These are phyloP conservation scores for Erysimum cheiranthoides DNA, from an alignment of 345 rosid genomes.

Conservation along the genomic window DNA sequence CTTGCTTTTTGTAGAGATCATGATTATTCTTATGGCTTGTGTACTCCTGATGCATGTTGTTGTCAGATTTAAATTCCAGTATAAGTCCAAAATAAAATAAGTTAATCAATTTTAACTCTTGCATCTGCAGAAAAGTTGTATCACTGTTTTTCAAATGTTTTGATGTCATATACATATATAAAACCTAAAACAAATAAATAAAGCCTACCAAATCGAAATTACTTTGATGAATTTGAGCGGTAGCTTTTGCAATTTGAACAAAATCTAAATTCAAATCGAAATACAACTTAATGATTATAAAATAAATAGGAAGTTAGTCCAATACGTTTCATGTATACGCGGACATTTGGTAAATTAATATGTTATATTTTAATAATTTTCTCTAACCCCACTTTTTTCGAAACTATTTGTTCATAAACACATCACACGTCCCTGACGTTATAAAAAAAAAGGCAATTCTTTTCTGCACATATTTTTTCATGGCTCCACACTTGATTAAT, in stretches of 20 bases:
- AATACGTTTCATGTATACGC: neutral
- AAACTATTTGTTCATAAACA: too few relatives aligned
- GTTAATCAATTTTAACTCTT: neutral
- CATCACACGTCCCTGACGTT: too few relatives aligned
- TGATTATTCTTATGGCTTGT: neutral
- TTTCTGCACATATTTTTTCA: too few relatives aligned
- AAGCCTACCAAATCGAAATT: neutral
- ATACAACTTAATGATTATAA: neutral
- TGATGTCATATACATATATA: neutral
- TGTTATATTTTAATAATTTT: too few relatives aligned
- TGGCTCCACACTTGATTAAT: too few relatives aligned
- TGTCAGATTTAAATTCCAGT: neutral
- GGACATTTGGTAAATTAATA: too few relatives aligned
- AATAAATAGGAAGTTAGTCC: neutral
- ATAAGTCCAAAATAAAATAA: neutral
- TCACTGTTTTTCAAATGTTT: neutral
- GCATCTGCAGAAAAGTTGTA: neutral
- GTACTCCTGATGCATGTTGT: neutral
- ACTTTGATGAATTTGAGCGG: neutral
- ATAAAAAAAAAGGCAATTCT: too few relatives aligned
- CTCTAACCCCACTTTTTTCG: too few relatives aligned
- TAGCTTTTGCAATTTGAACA: slow-evolving; percentile 7
- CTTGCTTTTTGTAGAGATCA: neutral
- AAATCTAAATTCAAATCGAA: neutral
- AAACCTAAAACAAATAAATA: neutral